Conservation (phyloP, 2,329 filamentous ascomycete genomes). For the Myriangium duriaei region DNA sequence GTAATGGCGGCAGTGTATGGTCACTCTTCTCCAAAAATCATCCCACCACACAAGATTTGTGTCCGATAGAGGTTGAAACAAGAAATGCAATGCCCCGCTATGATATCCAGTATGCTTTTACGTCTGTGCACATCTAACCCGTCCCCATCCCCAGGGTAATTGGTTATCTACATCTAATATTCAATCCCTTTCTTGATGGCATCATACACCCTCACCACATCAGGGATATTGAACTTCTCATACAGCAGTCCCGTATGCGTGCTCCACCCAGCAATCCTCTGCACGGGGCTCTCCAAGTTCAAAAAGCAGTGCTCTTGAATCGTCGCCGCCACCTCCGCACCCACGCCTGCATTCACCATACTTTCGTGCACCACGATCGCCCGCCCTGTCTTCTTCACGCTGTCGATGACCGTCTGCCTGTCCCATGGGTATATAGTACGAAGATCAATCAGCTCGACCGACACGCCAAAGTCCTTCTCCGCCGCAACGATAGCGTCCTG, state of each 20-base stretch:
- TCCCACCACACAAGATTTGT: too few species aligned
- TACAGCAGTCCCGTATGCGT: constrained; percentile 69
- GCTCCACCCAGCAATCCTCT: constrained; percentile 78
- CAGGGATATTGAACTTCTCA: constrained; percentile 61
- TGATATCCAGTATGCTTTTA: constrained; percentile 5
- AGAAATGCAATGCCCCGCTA: constrained; percentile 9
- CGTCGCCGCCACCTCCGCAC: constrained; percentile 76
- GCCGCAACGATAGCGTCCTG: constrained; percentile 62
- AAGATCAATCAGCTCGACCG: constrained; percentile 75
- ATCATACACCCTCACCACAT: constrained; percentile 58
- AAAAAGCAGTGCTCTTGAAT: constrained; percentile 83
- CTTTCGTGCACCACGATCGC: constrained; percentile 85
- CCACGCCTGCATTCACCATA: constrained; percentile 80
- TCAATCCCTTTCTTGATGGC: constrained; percentile 35
- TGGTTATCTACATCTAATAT: constrained; percentile 27
- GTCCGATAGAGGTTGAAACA: too few species aligned
- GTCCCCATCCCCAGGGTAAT: background rate
- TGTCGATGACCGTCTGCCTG: constrained; percentile 63
- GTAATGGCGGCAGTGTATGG: too few species aligned
- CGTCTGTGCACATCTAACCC: background rate
- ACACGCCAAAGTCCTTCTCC: constrained; percentile 62
- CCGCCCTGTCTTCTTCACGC: constrained; percentile 75
- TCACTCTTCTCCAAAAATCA: too few species aligned
- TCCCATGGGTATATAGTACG: constrained; percentile 90
- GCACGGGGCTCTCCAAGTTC: constrained; percentile 71